phyloP scores from a whole-genome alignment of 108 stramenopile genomes.

The Conticribra guillardii region DNA sequence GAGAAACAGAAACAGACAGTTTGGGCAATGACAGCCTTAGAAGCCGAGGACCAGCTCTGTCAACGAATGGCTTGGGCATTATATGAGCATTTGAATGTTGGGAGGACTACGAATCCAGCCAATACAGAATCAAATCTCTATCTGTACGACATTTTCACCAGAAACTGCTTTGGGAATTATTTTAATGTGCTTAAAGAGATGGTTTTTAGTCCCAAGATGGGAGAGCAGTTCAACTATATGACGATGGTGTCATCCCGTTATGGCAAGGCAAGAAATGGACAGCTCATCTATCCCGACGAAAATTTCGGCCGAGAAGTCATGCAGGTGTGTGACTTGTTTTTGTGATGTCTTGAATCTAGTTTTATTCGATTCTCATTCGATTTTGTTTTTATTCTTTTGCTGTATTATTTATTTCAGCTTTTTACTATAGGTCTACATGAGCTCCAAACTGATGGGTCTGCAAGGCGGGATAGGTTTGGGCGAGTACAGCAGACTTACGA shows the following conservation, averaged over 20 bases:
- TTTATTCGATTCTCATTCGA: neutral
- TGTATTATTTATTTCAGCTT: too few species aligned
- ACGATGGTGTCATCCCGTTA: constrained; percentile 32
- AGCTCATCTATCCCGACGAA: too few species aligned
- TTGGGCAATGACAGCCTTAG: constrained; percentile 36
- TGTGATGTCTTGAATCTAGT: neutral
- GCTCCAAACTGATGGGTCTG: constrained; percentile 57
- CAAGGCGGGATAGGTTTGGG: constrained; percentile 32
- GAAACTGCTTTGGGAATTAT: constrained; percentile 71
- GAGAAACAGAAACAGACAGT: constrained; percentile 44
- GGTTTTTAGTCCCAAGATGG: constrained; percentile 59
- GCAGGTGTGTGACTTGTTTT: neutral
- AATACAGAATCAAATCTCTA: constrained; percentile 33
- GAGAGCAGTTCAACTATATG: constrained; percentile 55
- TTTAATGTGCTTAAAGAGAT: constrained; percentile 57
- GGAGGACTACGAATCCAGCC: constrained; percentile 36
- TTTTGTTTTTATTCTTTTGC: too few species aligned
- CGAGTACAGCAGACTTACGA: constrained; percentile 46
- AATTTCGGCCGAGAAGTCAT: too few species aligned
- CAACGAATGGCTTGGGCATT: constrained; percentile 84
- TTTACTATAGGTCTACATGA: constrained; percentile 53
- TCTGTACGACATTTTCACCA: constrained; percentile 62
- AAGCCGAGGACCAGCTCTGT: constrained; percentile 57
- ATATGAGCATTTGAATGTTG: constrained; percentile 62
- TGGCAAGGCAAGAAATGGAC: neutral